Evolutionary conservation across 345 rosid species (phyloP), one percentile per base, ranked within the genome.

Genomic region (Hevea brasiliensis): DNA sequence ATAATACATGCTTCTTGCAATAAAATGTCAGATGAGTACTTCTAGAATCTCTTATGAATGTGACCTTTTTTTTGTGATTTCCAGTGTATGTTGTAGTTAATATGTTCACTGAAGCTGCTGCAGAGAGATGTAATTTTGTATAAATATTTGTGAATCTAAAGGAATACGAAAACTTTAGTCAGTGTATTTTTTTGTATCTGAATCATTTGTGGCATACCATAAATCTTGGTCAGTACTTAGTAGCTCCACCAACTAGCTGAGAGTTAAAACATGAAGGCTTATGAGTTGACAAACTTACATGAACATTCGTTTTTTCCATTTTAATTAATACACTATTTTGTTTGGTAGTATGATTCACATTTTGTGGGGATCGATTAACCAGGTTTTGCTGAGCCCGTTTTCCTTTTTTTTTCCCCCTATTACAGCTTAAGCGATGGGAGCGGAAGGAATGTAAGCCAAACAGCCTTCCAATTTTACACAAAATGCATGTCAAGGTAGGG

Each of bases 401-500:
- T 64, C 53, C n/a, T n/a, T n/a, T 69, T 24, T 66, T 70, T 29
- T 57, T 20, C 70, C 72, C 50, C 47, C 41, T 65, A 35, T 64
- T 47, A 59, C 92, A 92, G 98, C 84, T 92, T 47, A 94, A 92
- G 81, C 88, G 81, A 55, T 92, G 98, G 99, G 98, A 94, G 79
- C 83, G 92, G 20, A 92, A 88, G 81, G 76, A 94, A 69, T 92
- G 99, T 74, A 92, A 94, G 79, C 92, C 93, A 53, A 94, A 94
- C 83, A 88, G 97, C 80, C 98, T 92, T 76, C 98, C 97, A 0
- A 35, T 89, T 77, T 76, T 95, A 45, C 96, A 90, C 68, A 95
- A 88, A 78, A 92, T 95, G 96, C 98, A 92, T 65, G 96, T 95
- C 72, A 92, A 89, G 85, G 29, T 89, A 26, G 99, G 99, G 45